These are phyloP conservation scores for Cladophialophora chaetospira DNA, from an alignment of 2,329 filamentous ascomycete species.

Conservation along the genomic window DNA sequence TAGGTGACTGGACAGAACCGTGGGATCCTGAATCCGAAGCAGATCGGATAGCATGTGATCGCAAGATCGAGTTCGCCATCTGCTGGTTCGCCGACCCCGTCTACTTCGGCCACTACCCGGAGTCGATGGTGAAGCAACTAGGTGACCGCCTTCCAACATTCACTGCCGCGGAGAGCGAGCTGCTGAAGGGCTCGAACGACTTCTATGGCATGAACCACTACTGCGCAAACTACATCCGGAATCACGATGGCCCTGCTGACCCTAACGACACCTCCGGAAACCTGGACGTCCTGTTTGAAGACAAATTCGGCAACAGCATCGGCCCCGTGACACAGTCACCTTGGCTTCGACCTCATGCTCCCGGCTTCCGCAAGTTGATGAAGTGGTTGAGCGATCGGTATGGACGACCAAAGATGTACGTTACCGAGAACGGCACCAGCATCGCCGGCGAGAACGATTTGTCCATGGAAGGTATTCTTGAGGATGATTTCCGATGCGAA, in stretches of 20 bases:
- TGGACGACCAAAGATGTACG: constrained; percentile 74
- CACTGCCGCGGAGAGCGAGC: constrained; percentile 68
- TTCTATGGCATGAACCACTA: constrained; percentile 97
- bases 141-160: constrained; percentile 75
- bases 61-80: constrained; percentile 85
- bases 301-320: constrained; percentile 72
- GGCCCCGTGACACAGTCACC: constrained; percentile 79
- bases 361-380: constrained; percentile 75
- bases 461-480: constrained; percentile 63
- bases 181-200: constrained; percentile 86
- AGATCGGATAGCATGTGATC: constrained; percentile 74
- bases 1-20: constrained; percentile 76
- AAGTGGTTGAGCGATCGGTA: constrained; percentile 79
- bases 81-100: constrained; percentile 87
- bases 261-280: constrained; percentile 73
- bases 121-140: constrained; percentile 78
- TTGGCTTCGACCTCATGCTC: constrained; percentile 76
- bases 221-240: constrained; percentile 82
- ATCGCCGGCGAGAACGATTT: constrained; percentile 81
- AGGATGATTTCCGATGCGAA: constrained; percentile 78
- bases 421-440: constrained; percentile 86
- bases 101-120: constrained; percentile 81
- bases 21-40: constrained; percentile 76
- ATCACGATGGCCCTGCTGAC: constrained; percentile 58
- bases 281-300: constrained; percentile 69